Evolutionary conservation across 306 rosid genomes (phyloP).

Genomic region (Castanea mollissima): DNA sequence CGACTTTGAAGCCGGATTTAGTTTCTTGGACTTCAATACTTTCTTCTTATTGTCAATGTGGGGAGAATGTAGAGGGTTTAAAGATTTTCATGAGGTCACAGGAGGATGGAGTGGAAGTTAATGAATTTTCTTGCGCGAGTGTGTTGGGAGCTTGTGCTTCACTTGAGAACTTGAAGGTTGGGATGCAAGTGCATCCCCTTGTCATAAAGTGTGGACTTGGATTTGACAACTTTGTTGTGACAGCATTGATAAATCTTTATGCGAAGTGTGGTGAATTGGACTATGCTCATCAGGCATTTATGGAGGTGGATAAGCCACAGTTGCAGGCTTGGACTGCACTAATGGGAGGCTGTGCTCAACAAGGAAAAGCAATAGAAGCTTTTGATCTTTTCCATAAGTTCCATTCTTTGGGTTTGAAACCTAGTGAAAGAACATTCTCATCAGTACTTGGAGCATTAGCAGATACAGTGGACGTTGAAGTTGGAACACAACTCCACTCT

Average conservation of each 20-base stretch:
- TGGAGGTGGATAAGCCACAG: constrained; percentile 1
- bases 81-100: background rate
- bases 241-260: constrained; percentile 7
- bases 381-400: constrained; percentile 6
- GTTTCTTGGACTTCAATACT: constrained; percentile 5
- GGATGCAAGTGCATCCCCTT: background rate
- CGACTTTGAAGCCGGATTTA: background rate
- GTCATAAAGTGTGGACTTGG: background rate
- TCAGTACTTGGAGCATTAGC: constrained; percentile 2
- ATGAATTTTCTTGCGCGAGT: background rate
- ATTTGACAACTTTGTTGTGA: constrained; percentile 2
- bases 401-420: constrained; percentile 3
- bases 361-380: constrained; percentile 2
- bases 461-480: constrained; percentile 1
- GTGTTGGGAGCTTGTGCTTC: background rate
- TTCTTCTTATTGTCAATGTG: background rate
- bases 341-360: constrained; percentile 5
- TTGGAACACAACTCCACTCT: background rate
- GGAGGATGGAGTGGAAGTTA: background rate
- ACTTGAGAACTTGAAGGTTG: background rate
- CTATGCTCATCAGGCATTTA: background rate
- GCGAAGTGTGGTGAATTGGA: background rate
- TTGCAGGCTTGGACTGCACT: constrained; percentile 10
- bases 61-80: background rate
- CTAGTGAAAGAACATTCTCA: constrained; percentile 1